Percentiles rank a stretch among this genome's conserved stretches.
Evolutionary conservation across 768 basidiomycete species (phyloP).

Genomic region (Boletus reticulatus): DNA sequence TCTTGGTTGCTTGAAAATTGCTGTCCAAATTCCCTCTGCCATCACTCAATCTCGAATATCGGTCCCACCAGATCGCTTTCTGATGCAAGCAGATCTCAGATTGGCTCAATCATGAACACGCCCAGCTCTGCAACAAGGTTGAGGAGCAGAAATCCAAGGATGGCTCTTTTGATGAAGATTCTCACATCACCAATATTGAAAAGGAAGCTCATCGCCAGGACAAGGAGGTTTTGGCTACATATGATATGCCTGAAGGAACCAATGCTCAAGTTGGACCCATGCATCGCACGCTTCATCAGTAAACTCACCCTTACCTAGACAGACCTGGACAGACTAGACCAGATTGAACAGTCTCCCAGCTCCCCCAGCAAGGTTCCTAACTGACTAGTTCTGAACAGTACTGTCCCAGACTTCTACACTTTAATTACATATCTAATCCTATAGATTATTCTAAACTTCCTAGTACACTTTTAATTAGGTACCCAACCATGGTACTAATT

Average conservation of each 20-base stretch:
- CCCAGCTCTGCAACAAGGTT: constrained; percentile 78
- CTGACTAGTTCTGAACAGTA: no score
- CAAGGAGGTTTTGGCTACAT: constrained; percentile 87
- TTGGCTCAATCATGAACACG: constrained; percentile 90
- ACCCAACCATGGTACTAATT: no score
- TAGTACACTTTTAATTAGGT: no score
- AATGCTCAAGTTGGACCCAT: constrained; percentile 88
- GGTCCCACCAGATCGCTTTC: constrained; percentile 92
- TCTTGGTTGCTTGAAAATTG: constrained; percentile 85
- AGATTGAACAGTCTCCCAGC: no score
- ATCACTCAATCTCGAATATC: constrained; percentile 82
- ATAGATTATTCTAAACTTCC: no score
- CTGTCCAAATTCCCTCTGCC: constrained; percentile 75
- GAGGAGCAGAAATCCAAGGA: constrained; percentile 55
- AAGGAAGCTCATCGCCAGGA: constrained; percentile 90
- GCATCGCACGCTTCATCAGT: constrained; percentile 69
- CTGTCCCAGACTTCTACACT: no score
- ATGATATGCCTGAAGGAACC: constrained; percentile 90
- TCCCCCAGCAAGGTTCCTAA: no score
- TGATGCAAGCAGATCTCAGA: constrained; percentile 92
- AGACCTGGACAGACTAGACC: no score
- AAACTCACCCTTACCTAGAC: no score
- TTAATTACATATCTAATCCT: no score
- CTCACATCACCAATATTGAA: constrained; percentile 82
- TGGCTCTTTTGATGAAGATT: constrained; percentile 53